A percentile compares a stretch with the other conserved stretches of the same genome.
These are phyloP conservation scores for Fulvia fulva DNA, from an alignment of 2,329 filamentous ascomycete species.

Conservation along the genomic window DNA sequence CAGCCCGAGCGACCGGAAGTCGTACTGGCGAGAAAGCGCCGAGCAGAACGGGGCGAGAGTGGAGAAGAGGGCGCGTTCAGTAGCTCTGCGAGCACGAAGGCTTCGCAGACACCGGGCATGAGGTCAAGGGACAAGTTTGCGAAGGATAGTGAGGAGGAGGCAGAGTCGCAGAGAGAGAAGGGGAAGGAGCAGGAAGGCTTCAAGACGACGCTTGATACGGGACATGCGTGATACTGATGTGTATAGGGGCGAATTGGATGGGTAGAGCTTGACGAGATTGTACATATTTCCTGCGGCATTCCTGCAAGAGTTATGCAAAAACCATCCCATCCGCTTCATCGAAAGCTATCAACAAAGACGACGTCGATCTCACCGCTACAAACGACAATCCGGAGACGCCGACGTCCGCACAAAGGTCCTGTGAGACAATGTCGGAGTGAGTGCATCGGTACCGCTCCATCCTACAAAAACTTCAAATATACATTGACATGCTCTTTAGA, in stretches of 20 bases:
- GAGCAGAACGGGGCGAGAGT: conserved; percentile 20
- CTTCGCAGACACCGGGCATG: conserved; percentile 13
- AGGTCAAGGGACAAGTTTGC: conserved; percentile 23
- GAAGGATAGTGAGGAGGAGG: conserved; percentile 23
- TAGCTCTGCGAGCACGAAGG: conserved; percentile 10
- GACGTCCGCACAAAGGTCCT: not conserved
- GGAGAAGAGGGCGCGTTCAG: conserved; percentile 24
- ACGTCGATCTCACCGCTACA: not conserved
- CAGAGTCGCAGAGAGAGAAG: conserved; percentile 19
- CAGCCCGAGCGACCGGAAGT: conserved; percentile 40
- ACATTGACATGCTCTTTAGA: not conserved
- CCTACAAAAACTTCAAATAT: not conserved
- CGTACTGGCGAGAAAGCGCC: conserved; percentile 24
- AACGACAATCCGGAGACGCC: not conserved
- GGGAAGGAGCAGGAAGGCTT: conserved; percentile 16
- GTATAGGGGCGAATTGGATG: not conserved
- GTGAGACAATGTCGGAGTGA: not conserved
- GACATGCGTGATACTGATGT: conserved; percentile 15
- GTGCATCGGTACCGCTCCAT: too few species aligned
- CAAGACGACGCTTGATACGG: conserved; percentile 22
- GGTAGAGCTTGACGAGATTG: not conserved
- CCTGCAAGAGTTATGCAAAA: not conserved
- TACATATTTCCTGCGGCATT: not conserved
- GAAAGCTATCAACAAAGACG: not conserved
- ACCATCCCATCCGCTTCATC: not conserved